Base-by-base conservation (phyloP, 306 rosid genomes). In the Alnus rubra region DNA sequence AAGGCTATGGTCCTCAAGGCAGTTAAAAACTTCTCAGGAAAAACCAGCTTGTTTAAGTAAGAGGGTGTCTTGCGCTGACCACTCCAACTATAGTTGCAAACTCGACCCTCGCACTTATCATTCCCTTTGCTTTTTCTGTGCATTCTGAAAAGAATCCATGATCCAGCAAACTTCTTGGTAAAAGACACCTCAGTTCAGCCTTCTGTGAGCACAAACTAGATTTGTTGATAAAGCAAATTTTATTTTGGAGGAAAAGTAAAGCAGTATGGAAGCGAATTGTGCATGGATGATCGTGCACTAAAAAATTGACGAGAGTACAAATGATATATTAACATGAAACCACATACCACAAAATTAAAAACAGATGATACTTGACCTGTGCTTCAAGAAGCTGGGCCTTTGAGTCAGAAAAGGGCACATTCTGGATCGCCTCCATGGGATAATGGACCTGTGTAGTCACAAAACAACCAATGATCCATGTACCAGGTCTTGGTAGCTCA, bases 1-100 rank as follows among this genome's bases (percentile, higher is more conserved):
- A 93, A 90, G 81, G 98, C 92, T 86, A 95, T 81, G 75, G 97
- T 93, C 88, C 99, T 90, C 87, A 93, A 84, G 71, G 94, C 81
- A 68, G 91, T 77, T 81, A 95, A 74, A 84, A 95, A 91, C 55
- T 81, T 91, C 77, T 93, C 98, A 0, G 99, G 98, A 75, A 95
- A 95, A 75, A 93, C 89, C 84, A 95, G 89, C 78, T 85, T 90
- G 88, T 82, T 82, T 60, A 76, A 77, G 76, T 93, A 95, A 39
- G 93, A 88, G 54, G 99, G 99, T 73, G 60, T 84, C 84, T 89
- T 93, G 74, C 97, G 94, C 71, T 83, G 88, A 79, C 98, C 99
- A 72, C 98, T 93, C 99, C 99, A 95, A 81, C 99, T 95, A 76
- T 92, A 91, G 81, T 83, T 88, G 80, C 85, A 75, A 77, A 69